Base-by-base conservation (phyloP, 192 early-diverging fungal species). In the Physocladia obscura region DNA sequence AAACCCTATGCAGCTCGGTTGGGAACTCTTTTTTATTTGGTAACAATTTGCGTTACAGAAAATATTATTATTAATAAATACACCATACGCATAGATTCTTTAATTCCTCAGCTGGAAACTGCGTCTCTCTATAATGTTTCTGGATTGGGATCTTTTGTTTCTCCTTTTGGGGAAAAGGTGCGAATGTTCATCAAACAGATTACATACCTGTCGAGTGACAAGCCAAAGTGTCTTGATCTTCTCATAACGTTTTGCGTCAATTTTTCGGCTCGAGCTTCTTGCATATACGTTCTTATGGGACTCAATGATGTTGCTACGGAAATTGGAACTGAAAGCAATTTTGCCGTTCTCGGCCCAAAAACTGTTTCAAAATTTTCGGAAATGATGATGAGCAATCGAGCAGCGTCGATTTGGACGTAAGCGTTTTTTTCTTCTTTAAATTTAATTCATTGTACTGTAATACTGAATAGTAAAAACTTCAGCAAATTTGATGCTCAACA, bases 321-420 rank as follows among this genome's bases (percentile, higher is more conserved):
- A 44, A 44, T 44, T n/a, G 40, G 11, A 13, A 36, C 17, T 1
- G 57, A 36, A 13, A 31, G 29, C 17, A 35, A 59, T 35, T 29
- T 11, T 19, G 39, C 24, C 22, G 30, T 29, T 2, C 47, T 71
- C 13, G 30, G 35, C n/a, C 24, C 69, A 19, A 24, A 1, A 57
- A 8, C 74, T 69, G 69, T 54, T 54, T 11, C 49, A 57, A 8
- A 26, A 22, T 26, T 71, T 29, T 26, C 22, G 19, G 44, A 31
- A 15, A 19, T 71, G 48, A 24, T 70, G 32, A 8, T 21, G 17
- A 56, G 54, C 26, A 37, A 67, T 4, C 37, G 71, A 40, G 44
- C 71, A 19, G 63, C 67, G 6, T 57, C 54, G 5, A 61, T 73
- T 24, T 73, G 71, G 71, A 73, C 71, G 71, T 73, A 38, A 67